A percentile compares a stretch with the other conserved stretches of the same genome.
phyloP scores from a whole-genome alignment of 495 filamentous ascomycete genomes.

The Aspergillus panamensis region DNA sequence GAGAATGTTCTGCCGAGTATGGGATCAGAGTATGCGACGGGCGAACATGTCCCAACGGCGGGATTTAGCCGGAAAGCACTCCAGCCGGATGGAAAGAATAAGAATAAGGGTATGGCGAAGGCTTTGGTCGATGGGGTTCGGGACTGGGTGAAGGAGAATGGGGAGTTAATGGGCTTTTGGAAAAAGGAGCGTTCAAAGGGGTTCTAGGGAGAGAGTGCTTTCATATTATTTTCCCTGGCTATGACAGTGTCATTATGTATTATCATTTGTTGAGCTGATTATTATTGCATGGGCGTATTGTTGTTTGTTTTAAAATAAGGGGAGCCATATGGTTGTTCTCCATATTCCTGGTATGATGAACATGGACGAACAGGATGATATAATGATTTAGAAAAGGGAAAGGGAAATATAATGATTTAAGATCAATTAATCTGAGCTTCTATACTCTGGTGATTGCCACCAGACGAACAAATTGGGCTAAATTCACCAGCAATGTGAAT shows the following conservation, averaged over 20 bases:
- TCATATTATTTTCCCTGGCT: not conserved
- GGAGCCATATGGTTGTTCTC: not conserved
- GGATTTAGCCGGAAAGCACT: constrained; percentile 32
- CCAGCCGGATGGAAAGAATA: constrained; percentile 47
- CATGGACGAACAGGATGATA: not conserved
- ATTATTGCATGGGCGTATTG: not conserved
- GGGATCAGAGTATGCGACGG: constrained; percentile 62
- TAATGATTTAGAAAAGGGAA: constrained; percentile 1
- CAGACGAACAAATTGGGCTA: too few species aligned
- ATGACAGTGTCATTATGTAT: not conserved
- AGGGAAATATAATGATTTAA: not conserved
- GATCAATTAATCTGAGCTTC: not conserved
- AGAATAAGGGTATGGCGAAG: constrained; percentile 84
- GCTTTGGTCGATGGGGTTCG: constrained; percentile 75
- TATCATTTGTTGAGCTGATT: not conserved
- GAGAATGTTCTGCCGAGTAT: constrained; percentile 94
- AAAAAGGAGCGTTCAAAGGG: constrained; percentile 51
- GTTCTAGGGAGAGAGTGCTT: constrained; percentile 27
- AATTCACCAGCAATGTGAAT: too few species aligned
- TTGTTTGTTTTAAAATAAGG: not conserved
- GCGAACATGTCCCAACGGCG: constrained; percentile 48
- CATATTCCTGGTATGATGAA: not conserved
- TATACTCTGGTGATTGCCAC: too few species aligned
- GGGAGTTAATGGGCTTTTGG: constrained; percentile 66
- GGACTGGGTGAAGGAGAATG: constrained; percentile 69